Evolutionary conservation across 2,329 filamentous ascomycete species (phyloP).

Genomic region (Pseudogymnoascus sp.): DNA sequence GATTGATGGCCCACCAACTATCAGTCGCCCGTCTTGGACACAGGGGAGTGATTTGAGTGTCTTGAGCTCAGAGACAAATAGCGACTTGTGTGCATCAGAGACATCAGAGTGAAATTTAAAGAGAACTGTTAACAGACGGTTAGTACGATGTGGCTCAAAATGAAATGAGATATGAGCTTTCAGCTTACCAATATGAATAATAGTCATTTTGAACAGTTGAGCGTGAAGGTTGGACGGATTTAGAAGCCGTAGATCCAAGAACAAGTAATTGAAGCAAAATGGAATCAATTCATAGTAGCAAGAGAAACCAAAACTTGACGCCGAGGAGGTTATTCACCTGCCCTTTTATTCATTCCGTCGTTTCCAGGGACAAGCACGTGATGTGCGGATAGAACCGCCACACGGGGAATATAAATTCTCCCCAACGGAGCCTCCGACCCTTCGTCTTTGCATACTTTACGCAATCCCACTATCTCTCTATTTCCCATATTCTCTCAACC

Average conservation of each 20-base stretch:
- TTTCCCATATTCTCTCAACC: neutral
- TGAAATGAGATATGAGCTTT: neutral
- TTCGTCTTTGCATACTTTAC: neutral
- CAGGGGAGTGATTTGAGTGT: constrained; percentile 15
- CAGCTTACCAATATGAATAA: constrained; percentile 17
- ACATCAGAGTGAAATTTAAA: constrained; percentile 17
- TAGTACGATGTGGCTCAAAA: neutral
- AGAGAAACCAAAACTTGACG: neutral
- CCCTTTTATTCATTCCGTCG: too few relatives aligned
- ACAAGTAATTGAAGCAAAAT: neutral
- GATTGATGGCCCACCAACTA: constrained; percentile 18
- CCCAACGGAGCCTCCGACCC: neutral
- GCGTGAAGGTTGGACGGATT: neutral
- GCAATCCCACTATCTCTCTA: neutral
- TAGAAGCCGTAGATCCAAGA: neutral
- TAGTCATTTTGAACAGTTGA: constrained; percentile 15
- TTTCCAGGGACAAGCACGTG: neutral
- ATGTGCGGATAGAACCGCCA: neutral
- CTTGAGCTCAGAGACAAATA: constrained; percentile 15
- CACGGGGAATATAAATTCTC: neutral
- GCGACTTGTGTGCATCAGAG: constrained; percentile 13
- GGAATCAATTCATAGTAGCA: neutral
- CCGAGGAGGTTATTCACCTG: neutral
- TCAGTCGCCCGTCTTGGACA: constrained; percentile 15
- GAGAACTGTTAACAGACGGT: constrained; percentile 13